Evolutionary conservation across 2,329 filamentous ascomycete genomes (phyloP).

Genomic region (Didymella glomerata): DNA sequence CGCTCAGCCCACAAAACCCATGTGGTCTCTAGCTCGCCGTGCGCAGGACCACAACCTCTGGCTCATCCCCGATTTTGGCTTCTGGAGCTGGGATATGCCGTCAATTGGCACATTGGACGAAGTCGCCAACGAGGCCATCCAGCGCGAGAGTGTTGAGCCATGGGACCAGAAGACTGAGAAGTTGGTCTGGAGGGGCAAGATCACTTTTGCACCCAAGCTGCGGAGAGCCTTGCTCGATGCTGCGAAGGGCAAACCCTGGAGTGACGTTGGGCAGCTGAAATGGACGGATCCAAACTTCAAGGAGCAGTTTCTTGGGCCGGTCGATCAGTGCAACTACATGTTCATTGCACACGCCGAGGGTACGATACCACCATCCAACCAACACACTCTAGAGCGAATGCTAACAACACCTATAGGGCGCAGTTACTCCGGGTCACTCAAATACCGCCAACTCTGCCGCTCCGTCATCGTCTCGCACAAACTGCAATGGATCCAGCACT

Average conservation of each 20-base stretch:
- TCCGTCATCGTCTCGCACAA: constrained; percentile 48
- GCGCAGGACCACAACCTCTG: constrained; percentile 44
- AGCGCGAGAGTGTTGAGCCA: constrained; percentile 40
- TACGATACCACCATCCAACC: constrained; percentile 29
- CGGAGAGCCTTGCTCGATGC: constrained; percentile 41
- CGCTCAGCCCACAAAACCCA: constrained; percentile 39
- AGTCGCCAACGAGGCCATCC: constrained; percentile 37
- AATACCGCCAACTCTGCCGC: constrained; percentile 62
- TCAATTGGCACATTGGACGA: constrained; percentile 42
- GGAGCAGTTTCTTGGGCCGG: constrained; percentile 57
- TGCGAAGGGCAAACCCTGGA: constrained; percentile 43
- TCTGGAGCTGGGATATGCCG: constrained; percentile 49
- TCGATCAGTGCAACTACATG: constrained; percentile 64
- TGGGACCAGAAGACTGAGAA: constrained; percentile 47
- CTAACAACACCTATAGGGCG: constrained; percentile 40
- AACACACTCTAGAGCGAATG: neutral
- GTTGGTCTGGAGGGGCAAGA: constrained; percentile 46
- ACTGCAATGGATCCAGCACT: constrained; percentile 47
- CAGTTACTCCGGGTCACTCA: constrained; percentile 61
- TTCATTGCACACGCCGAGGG: constrained; percentile 65
- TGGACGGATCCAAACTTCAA: constrained; percentile 44
- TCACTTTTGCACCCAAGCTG: constrained; percentile 45
- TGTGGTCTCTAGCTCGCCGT: constrained; percentile 46
- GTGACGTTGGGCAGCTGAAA: constrained; percentile 43
- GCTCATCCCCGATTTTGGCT: constrained; percentile 49